phyloP scores from a whole-genome alignment of 2,329 filamentous ascomycete genomes.

The Aspergillus candidus region DNA sequence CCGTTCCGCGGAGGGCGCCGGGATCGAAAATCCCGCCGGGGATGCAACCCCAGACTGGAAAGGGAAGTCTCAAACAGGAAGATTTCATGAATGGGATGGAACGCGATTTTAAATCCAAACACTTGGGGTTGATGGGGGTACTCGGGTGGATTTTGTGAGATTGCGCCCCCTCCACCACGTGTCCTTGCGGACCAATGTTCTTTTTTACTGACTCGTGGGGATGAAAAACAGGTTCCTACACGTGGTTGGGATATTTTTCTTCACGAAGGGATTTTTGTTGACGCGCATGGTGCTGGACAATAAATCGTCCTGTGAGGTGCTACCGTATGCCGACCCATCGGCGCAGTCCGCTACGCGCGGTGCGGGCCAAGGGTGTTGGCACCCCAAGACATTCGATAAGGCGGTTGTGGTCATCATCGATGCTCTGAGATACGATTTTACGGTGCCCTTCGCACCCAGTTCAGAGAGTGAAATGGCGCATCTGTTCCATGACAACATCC shows the following conservation, averaged over 20 bases:
- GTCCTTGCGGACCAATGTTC: neutral
- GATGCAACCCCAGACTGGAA: slow-evolving; percentile 14
- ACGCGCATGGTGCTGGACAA: slow-evolving; percentile 75
- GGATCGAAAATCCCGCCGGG: slow-evolving; percentile 8
- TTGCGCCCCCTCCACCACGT: neutral
- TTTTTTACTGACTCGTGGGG: slow-evolving; percentile 3
- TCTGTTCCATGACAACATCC: slow-evolving; percentile 81
- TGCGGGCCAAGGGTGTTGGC: slow-evolving; percentile 75
- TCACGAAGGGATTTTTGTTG: slow-evolving; percentile 90
- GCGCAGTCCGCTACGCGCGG: slow-evolving; percentile 12
- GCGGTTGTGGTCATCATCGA: slow-evolving; percentile 88
- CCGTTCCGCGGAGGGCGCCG: slow-evolving; percentile 9
- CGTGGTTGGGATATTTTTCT: slow-evolving; percentile 75
- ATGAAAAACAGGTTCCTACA: slow-evolving; percentile 58
- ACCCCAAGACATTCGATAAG: slow-evolving; percentile 87
- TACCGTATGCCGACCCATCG: slow-evolving; percentile 54
- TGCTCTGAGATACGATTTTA: slow-evolving; percentile 94
- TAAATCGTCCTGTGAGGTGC: slow-evolving; percentile 62
- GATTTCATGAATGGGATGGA: slow-evolving; percentile 26
- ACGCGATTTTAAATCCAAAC: slow-evolving; percentile 34
- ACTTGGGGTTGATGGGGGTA: slow-evolving; percentile 33
- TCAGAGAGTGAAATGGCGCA: slow-evolving; percentile 43
- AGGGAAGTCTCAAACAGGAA: slow-evolving; percentile 23
- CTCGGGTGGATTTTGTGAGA: slow-evolving; percentile 39
- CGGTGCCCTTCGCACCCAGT: slow-evolving; percentile 63